Evolutionary conservation across 2,329 filamentous ascomycete genomes (phyloP).

Genomic region (Microdochium bolleyi): DNA sequence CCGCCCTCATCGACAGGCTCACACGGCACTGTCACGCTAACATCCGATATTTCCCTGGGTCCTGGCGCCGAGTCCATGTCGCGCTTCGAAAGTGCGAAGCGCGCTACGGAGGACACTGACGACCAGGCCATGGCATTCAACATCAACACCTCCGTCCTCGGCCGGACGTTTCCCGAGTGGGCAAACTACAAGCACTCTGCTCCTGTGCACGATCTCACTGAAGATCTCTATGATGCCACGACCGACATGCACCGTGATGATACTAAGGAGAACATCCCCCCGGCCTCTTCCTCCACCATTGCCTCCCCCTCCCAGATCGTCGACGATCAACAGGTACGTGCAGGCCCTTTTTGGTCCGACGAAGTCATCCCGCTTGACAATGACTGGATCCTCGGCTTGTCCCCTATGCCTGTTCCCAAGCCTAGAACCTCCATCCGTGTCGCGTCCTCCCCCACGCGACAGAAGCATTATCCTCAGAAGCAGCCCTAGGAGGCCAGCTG

Average conservation of each 20-base stretch:
- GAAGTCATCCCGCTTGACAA: neutral
- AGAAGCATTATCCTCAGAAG: neutral
- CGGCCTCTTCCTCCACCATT: conserved; percentile 19
- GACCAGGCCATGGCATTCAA: conserved; percentile 13
- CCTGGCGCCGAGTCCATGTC: conserved; percentile 47
- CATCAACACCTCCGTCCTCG: conserved; percentile 27
- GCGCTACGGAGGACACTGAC: conserved; percentile 11
- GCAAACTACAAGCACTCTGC: conserved; percentile 14
- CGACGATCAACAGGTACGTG: neutral
- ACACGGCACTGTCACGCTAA: conserved; percentile 48
- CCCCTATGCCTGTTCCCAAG: neutral
- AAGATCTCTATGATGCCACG: conserved; percentile 23
- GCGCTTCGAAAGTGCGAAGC: conserved; percentile 32
- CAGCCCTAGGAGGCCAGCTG: neutral
- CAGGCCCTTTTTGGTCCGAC: neutral
- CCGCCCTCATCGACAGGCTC: conserved; percentile 50
- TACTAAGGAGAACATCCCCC: conserved; percentile 39
- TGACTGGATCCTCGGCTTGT: neutral
- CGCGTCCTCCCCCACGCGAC: neutral
- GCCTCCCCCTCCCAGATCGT: conserved; percentile 18
- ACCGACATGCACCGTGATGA: conserved; percentile 17
- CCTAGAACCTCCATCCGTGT: neutral
- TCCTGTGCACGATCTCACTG: conserved; percentile 13
- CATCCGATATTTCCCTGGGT: conserved; percentile 44
- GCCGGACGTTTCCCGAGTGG: conserved; percentile 45